Evolutionary conservation across 2,329 filamentous ascomycete species (phyloP), one percentile per base, ranked within the genome.

Genomic region (Sporothrix sp.): DNA sequence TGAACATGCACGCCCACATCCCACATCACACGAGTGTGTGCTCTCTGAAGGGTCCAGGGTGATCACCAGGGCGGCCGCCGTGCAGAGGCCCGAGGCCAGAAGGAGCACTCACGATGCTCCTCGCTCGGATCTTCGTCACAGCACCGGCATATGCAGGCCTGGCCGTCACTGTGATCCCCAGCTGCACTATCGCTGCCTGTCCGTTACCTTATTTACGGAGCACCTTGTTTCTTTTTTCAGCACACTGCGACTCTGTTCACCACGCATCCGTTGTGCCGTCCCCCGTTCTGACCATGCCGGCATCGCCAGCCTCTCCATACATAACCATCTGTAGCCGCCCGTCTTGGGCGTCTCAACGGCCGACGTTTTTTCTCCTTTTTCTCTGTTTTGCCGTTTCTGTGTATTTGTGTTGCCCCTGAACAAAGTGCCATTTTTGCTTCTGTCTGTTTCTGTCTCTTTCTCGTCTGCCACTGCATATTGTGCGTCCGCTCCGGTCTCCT

Each of bases 241-340:
- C 25, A 37, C 25, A 14, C 47, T 49, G 28, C 47, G 35, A 48
- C 45, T 30, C 45, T 39, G 23, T 21, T 48, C 35, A 39, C 13
- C 27, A 48, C 28, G 46, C 40, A 46, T 46, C 33, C 28, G 36
- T 25, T 18, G 27, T 45, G 27, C 13, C 11, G 7, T 5, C 16
- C 21, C 13, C 21, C 7, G 4, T 18, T 27, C 14, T 32, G 5
- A n/a, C 7, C 20, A 14, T 28, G 36, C 39, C 27, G 13, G 28
- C 33, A 46, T 27, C 8, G 18, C 42, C 27, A 16, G 20, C 47
- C 16, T 48, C 32, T 52, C 59, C 60, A 65, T 74, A 74, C 71
- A 73, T 74, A 75, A 74, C 68, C 63, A 61, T 58, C 64, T 62
- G 63, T 68, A 71, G 65, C 65, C 70, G 69, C 71, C 71, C 68